These are phyloP conservation scores for Madurella fahalii DNA, from an alignment of 2,329 filamentous ascomycete genomes.

Conservation along the genomic window DNA sequence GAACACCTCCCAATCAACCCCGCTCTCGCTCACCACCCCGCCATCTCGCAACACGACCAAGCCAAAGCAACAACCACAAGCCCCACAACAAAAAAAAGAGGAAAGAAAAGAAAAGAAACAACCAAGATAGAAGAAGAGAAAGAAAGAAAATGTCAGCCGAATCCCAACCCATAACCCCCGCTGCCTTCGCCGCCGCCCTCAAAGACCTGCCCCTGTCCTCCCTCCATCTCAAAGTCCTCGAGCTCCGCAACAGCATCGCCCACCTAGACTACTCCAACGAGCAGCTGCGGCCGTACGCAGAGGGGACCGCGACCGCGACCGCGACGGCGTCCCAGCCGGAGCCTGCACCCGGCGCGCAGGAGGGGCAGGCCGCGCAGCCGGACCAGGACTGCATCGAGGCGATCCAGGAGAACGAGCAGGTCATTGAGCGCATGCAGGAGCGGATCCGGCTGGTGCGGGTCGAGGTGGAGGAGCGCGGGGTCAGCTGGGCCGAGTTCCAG, in stretches of 20 bases:
- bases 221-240: conserved; percentile 70
- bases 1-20: not conserved
- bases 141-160: conserved; percentile 56
- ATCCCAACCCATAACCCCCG: conserved; percentile 55
- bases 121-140: too few relatives aligned
- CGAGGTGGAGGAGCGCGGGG: conserved; percentile 59
- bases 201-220: conserved; percentile 60
- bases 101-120: conserved; percentile 1
- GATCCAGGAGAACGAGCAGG: conserved; percentile 65
- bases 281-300: conserved; percentile 66
- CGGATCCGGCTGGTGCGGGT: conserved; percentile 58
- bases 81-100: not conserved
- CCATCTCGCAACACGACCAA: too few relatives aligned
- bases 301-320: conserved; percentile 39
- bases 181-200: conserved; percentile 64
- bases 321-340: conserved; percentile 22
- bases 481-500: conserved; percentile 55
- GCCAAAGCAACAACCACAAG: not conserved
- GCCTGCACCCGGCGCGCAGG: conserved; percentile 22
- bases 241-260: conserved; percentile 69
- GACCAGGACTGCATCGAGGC: conserved; percentile 72
- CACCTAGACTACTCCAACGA: conserved; percentile 72
- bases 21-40: not conserved
- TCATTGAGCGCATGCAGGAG: conserved; percentile 65
- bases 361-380: conserved; percentile 26